Percentiles rank a stretch among this genome's conserved stretches.
These are phyloP conservation scores for Dendrocalamus latiflorus DNA, from an alignment of 202 grass and related monocot species.

Conservation along the genomic window DNA sequence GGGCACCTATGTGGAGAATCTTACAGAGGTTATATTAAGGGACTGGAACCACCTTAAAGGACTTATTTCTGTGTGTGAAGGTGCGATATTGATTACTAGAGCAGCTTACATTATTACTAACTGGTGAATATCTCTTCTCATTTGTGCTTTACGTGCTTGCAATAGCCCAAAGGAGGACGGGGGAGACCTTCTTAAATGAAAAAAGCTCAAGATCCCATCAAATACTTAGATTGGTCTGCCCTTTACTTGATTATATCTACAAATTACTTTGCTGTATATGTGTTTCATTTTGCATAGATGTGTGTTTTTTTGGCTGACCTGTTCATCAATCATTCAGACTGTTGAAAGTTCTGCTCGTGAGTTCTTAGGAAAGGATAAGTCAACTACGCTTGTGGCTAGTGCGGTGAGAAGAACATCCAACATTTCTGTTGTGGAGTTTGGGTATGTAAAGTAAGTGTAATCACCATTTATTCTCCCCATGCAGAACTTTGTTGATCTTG, in stretches of 20 bases:
- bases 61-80: no score
- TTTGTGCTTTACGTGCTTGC: conserved; percentile 24
- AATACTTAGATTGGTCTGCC: conserved; percentile 85
- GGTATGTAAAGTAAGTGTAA: not conserved
- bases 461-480: conserved; percentile 10
- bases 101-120: no score
- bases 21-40: no score
- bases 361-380: conserved; percentile 78
- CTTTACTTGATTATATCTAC: conserved; percentile 17
- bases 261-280: not conserved
- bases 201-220: conserved; percentile 98
- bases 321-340: conserved; percentile 46
- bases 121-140: conserved; percentile 8
- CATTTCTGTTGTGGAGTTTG: not conserved
- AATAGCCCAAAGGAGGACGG: conserved; percentile 92
- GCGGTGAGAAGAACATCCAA: conserved; percentile 49
- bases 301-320: not conserved
- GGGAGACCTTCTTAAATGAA: conserved; percentile 90
- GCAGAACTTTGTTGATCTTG: conserved; percentile 97
- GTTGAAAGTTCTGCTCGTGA: conserved; percentile 85
- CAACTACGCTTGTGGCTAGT: conserved; percentile 77
- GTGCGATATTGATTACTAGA: conserved; percentile 22
- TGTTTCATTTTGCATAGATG: not conserved
- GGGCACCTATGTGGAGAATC: no score
- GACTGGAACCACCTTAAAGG: no score